Conservation (phyloP, 768 basidiomycete species). For the Lactarius deliciosus region DNA sequence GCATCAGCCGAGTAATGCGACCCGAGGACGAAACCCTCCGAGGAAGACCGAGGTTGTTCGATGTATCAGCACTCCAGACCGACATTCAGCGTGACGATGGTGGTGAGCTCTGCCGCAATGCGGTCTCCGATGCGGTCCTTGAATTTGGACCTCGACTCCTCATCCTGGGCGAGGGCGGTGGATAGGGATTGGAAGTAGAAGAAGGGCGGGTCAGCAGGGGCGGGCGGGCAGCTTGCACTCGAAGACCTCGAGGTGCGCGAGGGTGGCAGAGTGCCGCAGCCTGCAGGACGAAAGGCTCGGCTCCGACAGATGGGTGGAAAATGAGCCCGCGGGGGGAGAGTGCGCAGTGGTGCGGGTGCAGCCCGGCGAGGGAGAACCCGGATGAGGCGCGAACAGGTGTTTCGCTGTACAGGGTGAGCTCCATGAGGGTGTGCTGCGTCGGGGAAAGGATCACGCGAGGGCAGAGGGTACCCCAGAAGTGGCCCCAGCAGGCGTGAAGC, state of each 20-base stretch:
- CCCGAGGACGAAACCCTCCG: not conserved
- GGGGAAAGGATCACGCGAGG: not conserved
- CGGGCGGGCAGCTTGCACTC: not conserved
- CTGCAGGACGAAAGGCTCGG: not conserved
- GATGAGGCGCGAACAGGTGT: conserved; percentile 30
- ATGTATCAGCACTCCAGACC: not conserved
- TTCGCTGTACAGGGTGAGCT: conserved; percentile 23
- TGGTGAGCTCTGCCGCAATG: not conserved
- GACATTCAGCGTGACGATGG: not conserved
- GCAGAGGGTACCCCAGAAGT: not conserved
- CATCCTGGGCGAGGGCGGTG: not conserved
- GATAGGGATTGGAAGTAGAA: not conserved
- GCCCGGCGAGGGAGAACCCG: too few species aligned
- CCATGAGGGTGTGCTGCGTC: not conserved
- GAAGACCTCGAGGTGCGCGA: not conserved
- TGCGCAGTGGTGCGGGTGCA: not conserved
- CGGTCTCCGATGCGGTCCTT: not conserved
- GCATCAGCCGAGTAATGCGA: not conserved
- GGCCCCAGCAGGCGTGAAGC: too few species aligned
- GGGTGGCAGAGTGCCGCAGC: not conserved
- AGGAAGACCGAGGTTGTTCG: not conserved
- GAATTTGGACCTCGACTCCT: too few species aligned
- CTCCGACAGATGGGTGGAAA: not conserved
- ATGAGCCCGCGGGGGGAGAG: not conserved
- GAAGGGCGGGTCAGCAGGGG: too few species aligned